phyloP scores from a whole-genome alignment of 345 rosid species.

The Linum usitatissimum region DNA sequence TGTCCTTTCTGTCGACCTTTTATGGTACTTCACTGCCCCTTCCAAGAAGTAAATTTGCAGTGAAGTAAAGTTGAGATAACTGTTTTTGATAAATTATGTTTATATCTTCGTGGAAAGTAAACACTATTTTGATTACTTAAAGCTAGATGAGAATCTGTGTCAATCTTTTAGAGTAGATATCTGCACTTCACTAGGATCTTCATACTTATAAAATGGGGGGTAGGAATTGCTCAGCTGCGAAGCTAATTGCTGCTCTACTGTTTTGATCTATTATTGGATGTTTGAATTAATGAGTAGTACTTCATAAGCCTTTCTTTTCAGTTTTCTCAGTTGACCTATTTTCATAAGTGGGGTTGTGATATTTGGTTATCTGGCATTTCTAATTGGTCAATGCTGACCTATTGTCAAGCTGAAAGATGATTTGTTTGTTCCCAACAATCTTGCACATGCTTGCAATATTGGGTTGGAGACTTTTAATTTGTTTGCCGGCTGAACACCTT shows the following conservation, averaged over 20 bases:
- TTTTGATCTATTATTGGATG: background rate
- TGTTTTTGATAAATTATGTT: background rate
- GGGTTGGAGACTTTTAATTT: background rate
- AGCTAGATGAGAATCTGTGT: too few relatives aligned
- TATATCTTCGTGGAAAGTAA: background rate
- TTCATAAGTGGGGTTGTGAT: background rate
- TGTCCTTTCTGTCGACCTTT: constrained; percentile 62
- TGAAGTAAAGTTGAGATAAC: constrained; percentile 1
- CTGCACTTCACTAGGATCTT: too few relatives aligned
- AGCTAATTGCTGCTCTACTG: background rate
- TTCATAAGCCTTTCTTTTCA: background rate
- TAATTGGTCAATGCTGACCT: background rate
- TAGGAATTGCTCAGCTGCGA: background rate
- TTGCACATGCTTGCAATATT: background rate
- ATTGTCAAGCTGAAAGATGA: background rate
- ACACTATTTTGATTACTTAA: too few relatives aligned
- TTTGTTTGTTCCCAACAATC: background rate
- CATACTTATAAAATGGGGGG: background rate
- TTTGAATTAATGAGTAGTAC: background rate
- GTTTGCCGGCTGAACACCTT: background rate
- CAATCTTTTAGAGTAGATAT: too few relatives aligned
- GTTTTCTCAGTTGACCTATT: background rate
- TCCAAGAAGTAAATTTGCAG: constrained; percentile 3
- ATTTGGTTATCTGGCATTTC: background rate
- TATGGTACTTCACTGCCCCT: constrained; percentile 48